phyloP scores from a whole-genome alignment of 2,329 filamentous ascomycete species.

The Penicillium vulpinum region DNA sequence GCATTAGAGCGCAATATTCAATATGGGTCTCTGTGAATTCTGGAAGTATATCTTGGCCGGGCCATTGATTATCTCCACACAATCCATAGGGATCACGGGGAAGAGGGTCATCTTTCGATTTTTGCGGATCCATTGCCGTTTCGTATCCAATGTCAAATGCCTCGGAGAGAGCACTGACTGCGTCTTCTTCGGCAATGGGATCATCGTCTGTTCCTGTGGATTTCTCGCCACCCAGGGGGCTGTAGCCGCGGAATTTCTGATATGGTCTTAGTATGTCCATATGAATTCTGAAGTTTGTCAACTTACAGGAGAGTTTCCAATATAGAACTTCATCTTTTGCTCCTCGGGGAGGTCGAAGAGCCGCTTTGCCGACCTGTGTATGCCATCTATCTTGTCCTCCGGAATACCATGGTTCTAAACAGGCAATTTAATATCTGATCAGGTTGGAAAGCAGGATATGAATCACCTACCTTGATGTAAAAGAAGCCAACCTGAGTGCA shows the following conservation, averaged over 20 bases:
- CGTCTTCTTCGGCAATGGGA: conserved; percentile 11
- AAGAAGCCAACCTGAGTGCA: conserved; percentile 50
- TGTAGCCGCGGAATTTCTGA: conserved; percentile 30
- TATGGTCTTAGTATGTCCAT: not conserved
- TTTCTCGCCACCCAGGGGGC: conserved; percentile 24
- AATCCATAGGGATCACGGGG: conserved; percentile 20
- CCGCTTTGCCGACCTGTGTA: conserved; percentile 30
- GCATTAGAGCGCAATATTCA: conserved; percentile 21
- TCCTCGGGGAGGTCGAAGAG: conserved; percentile 46
- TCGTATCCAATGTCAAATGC: conserved; percentile 32
- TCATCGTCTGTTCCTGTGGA: conserved; percentile 19
- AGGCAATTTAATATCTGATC: not conserved
- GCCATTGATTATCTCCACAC: conserved; percentile 29
- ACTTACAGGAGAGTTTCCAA: conserved; percentile 27
- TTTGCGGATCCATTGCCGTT: conserved; percentile 19
- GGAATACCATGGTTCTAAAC: conserved; percentile 28
- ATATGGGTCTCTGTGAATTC: conserved; percentile 19
- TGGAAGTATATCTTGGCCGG: conserved; percentile 15
- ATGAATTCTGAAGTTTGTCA: not conserved
- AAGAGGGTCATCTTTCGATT: conserved; percentile 7
- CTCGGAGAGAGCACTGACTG: conserved; percentile 21
- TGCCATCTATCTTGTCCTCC: conserved; percentile 9
- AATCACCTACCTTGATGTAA: conserved; percentile 37
- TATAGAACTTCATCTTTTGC: conserved; percentile 47
- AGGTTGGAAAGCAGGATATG: fast-evolving